Evolutionary conservation across 257 asterid species (phyloP).

Genomic region (Euphrasia confusa): DNA sequence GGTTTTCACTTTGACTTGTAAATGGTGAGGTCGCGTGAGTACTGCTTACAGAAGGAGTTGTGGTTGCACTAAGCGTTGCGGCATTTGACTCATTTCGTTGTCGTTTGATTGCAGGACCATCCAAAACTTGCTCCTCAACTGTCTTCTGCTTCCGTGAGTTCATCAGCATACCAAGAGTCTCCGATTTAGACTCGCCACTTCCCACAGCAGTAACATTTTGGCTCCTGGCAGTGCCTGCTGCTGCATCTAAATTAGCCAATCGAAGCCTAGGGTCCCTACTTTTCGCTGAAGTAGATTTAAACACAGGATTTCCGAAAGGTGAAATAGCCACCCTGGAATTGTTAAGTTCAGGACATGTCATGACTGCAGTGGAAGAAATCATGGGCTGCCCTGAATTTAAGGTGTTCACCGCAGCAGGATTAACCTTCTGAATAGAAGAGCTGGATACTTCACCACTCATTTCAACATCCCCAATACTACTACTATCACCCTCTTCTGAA

Average conservation of each 20-base stretch:
- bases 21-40: conserved; percentile 17
- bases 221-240: conserved; percentile 27
- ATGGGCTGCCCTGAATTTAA: conserved; percentile 29
- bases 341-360: conserved; percentile 36
- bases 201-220: conserved; percentile 27
- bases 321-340: conserved; percentile 32
- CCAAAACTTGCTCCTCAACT: conserved; percentile 40
- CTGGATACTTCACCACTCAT: conserved; percentile 69
- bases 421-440: conserved; percentile 32
- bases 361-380: conserved; percentile 40
- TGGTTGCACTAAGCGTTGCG: conserved; percentile 24
- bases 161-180: conserved; percentile 35
- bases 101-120: conserved; percentile 65
- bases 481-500: conserved; percentile 66
- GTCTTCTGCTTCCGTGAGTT: conserved; percentile 57
- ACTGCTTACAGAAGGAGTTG: conserved; percentile 26
- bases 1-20: conserved; percentile 26
- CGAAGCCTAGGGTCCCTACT: conserved; percentile 97
- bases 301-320: conserved; percentile 34
- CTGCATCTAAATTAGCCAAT: conserved; percentile 41
- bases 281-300: conserved; percentile 50
- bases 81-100: conserved; percentile 47
- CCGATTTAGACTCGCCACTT: conserved; percentile 40
- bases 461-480: conserved; percentile 49
- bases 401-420: conserved; percentile 27